Evolutionary conservation across 208 protist species (phyloP).

Genomic region (Wallacemonas collosoma): DNA sequence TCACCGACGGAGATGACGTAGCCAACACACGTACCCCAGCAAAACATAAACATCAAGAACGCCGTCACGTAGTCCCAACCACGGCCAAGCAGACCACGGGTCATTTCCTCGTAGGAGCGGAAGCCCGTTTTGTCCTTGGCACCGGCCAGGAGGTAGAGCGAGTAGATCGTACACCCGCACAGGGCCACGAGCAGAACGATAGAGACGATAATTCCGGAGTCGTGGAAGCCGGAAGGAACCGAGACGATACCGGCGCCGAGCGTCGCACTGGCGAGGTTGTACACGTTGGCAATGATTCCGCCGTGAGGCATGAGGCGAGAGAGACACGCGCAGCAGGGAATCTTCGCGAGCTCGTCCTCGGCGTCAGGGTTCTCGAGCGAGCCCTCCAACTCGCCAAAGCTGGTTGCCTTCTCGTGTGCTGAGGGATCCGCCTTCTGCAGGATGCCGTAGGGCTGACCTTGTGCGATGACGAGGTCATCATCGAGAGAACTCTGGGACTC

Average conservation of each 20-base stretch:
- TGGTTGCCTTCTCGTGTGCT: not conserved
- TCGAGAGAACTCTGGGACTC: conserved; percentile 16
- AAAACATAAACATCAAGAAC: conserved; percentile 80
- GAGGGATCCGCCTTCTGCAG: conserved; percentile 1
- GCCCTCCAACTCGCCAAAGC: not conserved
- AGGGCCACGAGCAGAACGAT: conserved; percentile 50
- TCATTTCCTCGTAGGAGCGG: conserved; percentile 82
- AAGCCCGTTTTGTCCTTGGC: conserved; percentile 66
- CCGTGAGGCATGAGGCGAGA: conserved; percentile 62
- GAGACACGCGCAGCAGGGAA: conserved; percentile 9
- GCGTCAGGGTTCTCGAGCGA: not conserved
- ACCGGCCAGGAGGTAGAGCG: conserved; percentile 67
- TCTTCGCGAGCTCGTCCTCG: conserved; percentile 15
- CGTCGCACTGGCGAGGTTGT: conserved; percentile 78
- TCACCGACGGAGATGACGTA: conserved; percentile 83
- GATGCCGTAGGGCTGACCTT: conserved; percentile 10
- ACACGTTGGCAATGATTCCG: conserved; percentile 57
- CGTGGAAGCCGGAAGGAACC: conserved; percentile 65
- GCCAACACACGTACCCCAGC: conserved; percentile 75
- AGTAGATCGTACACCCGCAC: conserved; percentile 70
- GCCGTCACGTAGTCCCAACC: conserved; percentile 74
- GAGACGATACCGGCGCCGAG: conserved; percentile 82
- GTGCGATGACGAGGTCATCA: conserved; percentile 14
- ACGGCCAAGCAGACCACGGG: conserved; percentile 54
- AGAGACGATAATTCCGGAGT: conserved; percentile 65